Conservation (phyloP, 148 eudicot genomes). For the Chenopodium berlandieri region DNA sequence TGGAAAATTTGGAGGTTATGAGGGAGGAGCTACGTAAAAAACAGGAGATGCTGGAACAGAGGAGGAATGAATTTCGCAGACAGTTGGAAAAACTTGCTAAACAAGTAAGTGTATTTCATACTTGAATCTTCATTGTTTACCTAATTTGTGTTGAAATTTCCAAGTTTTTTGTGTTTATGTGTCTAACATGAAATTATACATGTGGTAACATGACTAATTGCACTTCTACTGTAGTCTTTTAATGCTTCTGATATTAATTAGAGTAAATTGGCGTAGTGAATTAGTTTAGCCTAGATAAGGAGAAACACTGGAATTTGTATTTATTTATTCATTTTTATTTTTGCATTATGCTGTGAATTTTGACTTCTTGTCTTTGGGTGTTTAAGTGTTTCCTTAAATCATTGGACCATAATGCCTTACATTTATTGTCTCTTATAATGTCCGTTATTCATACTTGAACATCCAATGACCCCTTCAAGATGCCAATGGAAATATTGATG, state of each 20-base stretch:
- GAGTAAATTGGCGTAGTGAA: neutral
- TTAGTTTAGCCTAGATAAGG: neutral
- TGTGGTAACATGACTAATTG: neutral
- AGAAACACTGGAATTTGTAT: neutral
- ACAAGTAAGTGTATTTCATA: conserved; percentile 46
- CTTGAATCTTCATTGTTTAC: neutral
- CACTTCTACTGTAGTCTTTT: neutral
- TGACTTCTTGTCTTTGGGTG: neutral
- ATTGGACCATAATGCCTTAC: neutral
- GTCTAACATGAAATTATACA: neutral
- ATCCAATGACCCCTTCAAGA: neutral
- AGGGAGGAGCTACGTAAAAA: conserved; percentile 89
- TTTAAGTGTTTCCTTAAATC: too few species aligned
- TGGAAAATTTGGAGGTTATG: conserved; percentile 68
- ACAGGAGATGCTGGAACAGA: conserved; percentile 90
- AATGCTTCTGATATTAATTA: neutral
- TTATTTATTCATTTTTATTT: neutral
- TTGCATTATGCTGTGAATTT: neutral
- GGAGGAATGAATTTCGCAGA: conserved; percentile 62
- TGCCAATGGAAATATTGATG: neutral
- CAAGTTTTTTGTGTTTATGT: too few species aligned
- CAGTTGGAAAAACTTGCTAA: conserved; percentile 70
- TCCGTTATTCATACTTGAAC: neutral
- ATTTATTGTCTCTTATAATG: neutral
- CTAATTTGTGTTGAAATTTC: neutral